phyloP scores from a whole-genome alignment of 805 yeast genomes.

The Wickerhamomyces pijperi region DNA sequence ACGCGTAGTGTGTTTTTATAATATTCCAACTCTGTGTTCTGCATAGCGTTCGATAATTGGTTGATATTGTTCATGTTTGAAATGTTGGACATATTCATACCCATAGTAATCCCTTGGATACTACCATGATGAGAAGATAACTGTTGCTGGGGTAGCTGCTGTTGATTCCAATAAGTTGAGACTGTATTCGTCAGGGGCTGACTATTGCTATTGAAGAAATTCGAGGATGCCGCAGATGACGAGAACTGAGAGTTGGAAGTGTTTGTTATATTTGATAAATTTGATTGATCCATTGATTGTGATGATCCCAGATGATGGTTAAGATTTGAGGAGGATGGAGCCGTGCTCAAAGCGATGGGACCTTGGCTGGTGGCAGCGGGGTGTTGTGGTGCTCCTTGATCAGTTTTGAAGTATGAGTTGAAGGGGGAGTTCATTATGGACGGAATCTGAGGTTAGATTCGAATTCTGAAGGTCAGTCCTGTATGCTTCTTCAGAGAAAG shows the following conservation, averaged over 20 bases:
- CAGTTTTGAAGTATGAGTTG: neutral
- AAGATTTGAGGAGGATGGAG: constrained; percentile 7
- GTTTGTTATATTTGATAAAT: neutral
- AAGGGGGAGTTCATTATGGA: neutral
- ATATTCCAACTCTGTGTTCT: neutral
- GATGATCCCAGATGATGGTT: no score
- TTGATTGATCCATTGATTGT: constrained; percentile 2
- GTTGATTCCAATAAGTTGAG: neutral
- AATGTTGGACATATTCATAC: neutral
- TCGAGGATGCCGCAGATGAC: neutral
- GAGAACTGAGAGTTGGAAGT: neutral
- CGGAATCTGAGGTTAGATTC: no score
- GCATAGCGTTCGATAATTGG: no score
- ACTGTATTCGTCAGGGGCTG: neutral
- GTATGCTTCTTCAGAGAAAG: no score
- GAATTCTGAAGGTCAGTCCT: no score
- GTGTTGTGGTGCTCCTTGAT: no score
- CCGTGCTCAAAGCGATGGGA: constrained; percentile 7
- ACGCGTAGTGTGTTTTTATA: neutral
- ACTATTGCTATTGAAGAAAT: neutral
- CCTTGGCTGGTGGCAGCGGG: no score
- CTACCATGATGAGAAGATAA: no score
- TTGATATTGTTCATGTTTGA: no score
- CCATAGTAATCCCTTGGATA: no score
- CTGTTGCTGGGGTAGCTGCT: neutral